Evolutionary conservation across 1,139 yeast species (phyloP), one percentile per base, ranked within the genome.

Genomic region (Eremothecium coryli): DNA sequence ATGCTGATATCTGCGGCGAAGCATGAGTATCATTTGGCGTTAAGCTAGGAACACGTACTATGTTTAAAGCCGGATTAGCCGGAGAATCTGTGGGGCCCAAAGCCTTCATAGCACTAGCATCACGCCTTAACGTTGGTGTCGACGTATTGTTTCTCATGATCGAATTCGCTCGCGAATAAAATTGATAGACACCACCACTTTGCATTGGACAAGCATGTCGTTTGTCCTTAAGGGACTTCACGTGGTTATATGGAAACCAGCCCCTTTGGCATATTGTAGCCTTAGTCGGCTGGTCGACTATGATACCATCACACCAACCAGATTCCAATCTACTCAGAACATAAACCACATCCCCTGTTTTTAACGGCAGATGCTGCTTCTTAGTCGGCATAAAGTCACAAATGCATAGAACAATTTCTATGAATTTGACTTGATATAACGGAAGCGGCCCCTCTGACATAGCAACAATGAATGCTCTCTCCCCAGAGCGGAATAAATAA

Each of bases 251-350:
- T n/a, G 88, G 86, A 56, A 80, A 76, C 90, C 90, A 80, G 41
- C 90, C 90, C 48, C 88, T 62, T 11, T 61, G 56, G 14, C 30
- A 27, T 17, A 16, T 20, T 4, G 30, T 16, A 8, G 69, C 57
- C 18, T 43, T 46, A 3, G 41, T 45, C 8, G 39, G 35, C 15
- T 43, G 45, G 56, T 62, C 40, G 10, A 50, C 26, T 3, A 66
- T 51, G 8, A 77, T 67, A 3, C 88, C 88, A 52, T 80, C 90
- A 84, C 86, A 78, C 93, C 93, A 81, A 2, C 81, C 80, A 2
- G 70, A 53, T 20, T 69, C 71, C 6, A 71, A 62, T 41, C 74
- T 76, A 10, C 68, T 36, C n/a, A 62, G 31, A 5, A 62, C 64
- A 38, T 57, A 56, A 2, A 62, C 48, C 4, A 54, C 51, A 24